Percentiles rank a stretch among this genome's conserved stretches.
These are phyloP conservation scores for Trypanosoma scelopori DNA, from an alignment of 208 protist species.

Conservation along the genomic window DNA sequence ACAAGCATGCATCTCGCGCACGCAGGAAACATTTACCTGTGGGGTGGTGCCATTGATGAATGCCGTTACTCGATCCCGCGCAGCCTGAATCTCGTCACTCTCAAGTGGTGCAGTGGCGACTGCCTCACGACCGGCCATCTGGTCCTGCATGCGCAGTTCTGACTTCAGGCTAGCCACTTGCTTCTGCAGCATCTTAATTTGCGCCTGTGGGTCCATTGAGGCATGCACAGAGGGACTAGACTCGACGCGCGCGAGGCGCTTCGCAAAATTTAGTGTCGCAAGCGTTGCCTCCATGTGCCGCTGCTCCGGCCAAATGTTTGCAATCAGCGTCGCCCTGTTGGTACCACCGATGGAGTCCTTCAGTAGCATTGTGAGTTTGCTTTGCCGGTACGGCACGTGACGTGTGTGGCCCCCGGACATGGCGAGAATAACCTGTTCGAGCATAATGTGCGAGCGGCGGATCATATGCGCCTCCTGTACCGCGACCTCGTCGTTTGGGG, in stretches of 20 bases:
- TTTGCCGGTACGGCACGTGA: slow-evolving; percentile 74
- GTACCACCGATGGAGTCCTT: slow-evolving; percentile 79
- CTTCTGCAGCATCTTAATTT: slow-evolving; percentile 73
- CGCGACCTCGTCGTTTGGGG: slow-evolving; percentile 21
- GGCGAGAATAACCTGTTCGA: slow-evolving; percentile 91
- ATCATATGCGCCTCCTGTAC: slow-evolving; percentile 28
- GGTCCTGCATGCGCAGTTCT: slow-evolving; percentile 92
- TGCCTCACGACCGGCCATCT: slow-evolving; percentile 46
- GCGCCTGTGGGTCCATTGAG: slow-evolving; percentile 54
- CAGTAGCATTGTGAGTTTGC: slow-evolving; percentile 71
- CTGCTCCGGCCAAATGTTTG: slow-evolving; percentile 73
- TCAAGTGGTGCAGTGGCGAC: slow-evolving; percentile 36
- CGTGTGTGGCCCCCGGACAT: slow-evolving; percentile 31
- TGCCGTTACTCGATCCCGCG: slow-evolving; percentile 53
- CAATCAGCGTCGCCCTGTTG: slow-evolving; percentile 84
- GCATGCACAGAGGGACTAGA: slow-evolving; percentile 70
- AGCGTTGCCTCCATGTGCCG: slow-evolving; percentile 70
- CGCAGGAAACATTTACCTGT: slow-evolving; percentile 56
- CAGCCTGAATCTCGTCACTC: slow-evolving; percentile 59
- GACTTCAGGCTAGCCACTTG: slow-evolving; percentile 83
- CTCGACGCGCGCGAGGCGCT: slow-evolving; percentile 81
- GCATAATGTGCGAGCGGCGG: slow-evolving; percentile 89
- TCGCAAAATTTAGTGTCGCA: slow-evolving; percentile 89
- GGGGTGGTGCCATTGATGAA: slow-evolving; percentile 68
- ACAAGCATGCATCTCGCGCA: slow-evolving; percentile 87